Evolutionary conservation across 208 protist species (phyloP), one percentile per base, ranked within the genome.

Genomic region (Trypanosoma rangeli): DNA sequence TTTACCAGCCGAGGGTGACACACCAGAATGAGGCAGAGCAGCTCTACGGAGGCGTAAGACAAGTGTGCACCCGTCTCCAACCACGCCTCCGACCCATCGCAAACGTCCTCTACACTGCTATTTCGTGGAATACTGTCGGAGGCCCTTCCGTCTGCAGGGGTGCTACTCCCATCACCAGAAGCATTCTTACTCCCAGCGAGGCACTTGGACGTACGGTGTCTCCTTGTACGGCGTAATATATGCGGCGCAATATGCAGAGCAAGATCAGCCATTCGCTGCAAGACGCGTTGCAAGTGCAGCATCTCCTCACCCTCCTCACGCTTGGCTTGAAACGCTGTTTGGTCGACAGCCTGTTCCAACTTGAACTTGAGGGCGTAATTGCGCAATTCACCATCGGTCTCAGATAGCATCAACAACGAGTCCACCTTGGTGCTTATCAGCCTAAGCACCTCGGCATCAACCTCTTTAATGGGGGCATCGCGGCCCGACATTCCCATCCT

Each of bases 21-120:
- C 28, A 89, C 53, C 33, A 91, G 67, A 5, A 87, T 78, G 22
- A 82, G 78, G 28, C 77, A 83, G 15, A 95, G 76, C 5, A 95
- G 62, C 56, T 92, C 86, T 35, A 88, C 76, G 24, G 83, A 78
- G 15, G 66, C 28, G 2, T 85, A 55, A 0, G 84, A 90, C 18
- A 95, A 57, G 35, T 86, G 73, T 5, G 87, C 88, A 1, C 83
- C 85, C 16, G 65, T 83, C 68, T 92, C 87, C 26, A 93, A 60
- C 90, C 90, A 92, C n/a, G 66, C 75, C 15, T 82, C 59, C 46
- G 84, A 87, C n/a, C 85, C 86, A 59, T 90, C 85, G 16, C 82
- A 68, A 58, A 93, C 86, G 59, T 95, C 90, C 57, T 89, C 90
- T 4, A 93, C 87, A 67, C 90, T 95, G 60, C 87, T 91, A 46